Percentiles rank a stretch among this genome's conserved stretches.
Evolutionary conservation across 2,329 filamentous ascomycete genomes (phyloP).

Genomic region (Pseudogymnoascus sp.): DNA sequence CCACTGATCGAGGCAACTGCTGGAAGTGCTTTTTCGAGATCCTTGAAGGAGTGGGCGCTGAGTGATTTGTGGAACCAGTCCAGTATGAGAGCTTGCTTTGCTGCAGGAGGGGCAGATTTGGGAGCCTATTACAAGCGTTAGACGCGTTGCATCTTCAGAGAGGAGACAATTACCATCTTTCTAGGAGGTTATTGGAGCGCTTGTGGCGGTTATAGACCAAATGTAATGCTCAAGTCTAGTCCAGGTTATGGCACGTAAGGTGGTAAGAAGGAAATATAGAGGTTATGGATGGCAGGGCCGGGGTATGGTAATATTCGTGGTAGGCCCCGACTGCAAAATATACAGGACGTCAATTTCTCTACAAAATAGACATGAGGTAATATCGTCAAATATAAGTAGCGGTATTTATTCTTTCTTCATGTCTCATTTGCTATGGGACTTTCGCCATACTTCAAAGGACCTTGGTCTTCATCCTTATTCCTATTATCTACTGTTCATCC

Average conservation of each 20-base stretch:
- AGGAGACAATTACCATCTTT: neutral
- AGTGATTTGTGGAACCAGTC: conserved; percentile 51
- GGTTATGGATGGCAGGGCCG: neutral
- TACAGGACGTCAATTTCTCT: neutral
- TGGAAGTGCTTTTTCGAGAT: conserved; percentile 57
- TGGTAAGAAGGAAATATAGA: neutral
- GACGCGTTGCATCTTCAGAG: neutral
- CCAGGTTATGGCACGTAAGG: neutral
- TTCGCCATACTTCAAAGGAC: neutral
- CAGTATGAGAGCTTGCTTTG: conserved; percentile 51
- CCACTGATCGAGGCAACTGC: conserved; percentile 53
- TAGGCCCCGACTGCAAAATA: neutral
- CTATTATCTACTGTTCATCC: neutral
- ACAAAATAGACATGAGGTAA: neutral
- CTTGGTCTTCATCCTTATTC: neutral
- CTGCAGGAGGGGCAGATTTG: conserved; percentile 47
- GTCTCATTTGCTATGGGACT: neutral
- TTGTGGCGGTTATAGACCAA: neutral
- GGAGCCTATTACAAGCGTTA: conserved; percentile 31
- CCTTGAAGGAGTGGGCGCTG: conserved; percentile 57
- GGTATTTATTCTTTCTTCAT: neutral
- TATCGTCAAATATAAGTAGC: neutral
- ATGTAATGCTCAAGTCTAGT: neutral
- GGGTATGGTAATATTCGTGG: neutral
- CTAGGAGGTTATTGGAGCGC: neutral